Base-by-base conservation (phyloP, 805 yeast genomes). In the Komagataella kurtzmanii region DNA sequence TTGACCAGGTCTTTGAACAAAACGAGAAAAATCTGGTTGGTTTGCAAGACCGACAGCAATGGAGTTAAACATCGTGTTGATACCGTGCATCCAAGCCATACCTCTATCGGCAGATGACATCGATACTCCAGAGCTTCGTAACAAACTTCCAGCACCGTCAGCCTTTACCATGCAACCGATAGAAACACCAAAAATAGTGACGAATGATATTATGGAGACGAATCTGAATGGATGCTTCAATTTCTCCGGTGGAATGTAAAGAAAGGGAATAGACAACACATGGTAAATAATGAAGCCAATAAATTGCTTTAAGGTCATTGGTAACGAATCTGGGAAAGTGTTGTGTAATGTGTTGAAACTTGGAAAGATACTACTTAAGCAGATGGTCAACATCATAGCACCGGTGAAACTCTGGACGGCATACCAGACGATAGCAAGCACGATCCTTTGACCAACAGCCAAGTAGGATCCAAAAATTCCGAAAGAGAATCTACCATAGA, bases 391-490 rank as follows among this genome's bases (percentile, higher is more conserved):
- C 49, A 74, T 63, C 47, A 68, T 68, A 5, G 75, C 79, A 49
- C 80, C 79, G 14, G 74, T 65, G 58, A 65, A 75, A 0, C 76
- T 62, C 54, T 74, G 76, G 7, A 71, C 68, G 3, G 73, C 71
- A 54, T 65, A 72, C 74, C 77, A 76, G 45, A 77, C 72, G 43
- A 71, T 65, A 17, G 74, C 69, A 46, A 76, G 61, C 24, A 73
- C 64, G 45, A 70, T 66, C 59, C 81, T 64, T 53, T 71, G 69
- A 8, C 67, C 53, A 40, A 77, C 63, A n/a, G 74, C 75, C 24
- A 75, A 51, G 47, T 60, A 65, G 4, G 75, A 67, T 2, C 80
- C 79, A 53, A 66, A 60, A 44, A 74, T 64, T 7, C 82, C 81
- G 62, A 72, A 76, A 0, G 72, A 62, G 48, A 69, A 66, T 49